These are phyloP conservation scores for Letharia columbiana DNA, from an alignment of 495 filamentous ascomycete species.

Conservation along the genomic window DNA sequence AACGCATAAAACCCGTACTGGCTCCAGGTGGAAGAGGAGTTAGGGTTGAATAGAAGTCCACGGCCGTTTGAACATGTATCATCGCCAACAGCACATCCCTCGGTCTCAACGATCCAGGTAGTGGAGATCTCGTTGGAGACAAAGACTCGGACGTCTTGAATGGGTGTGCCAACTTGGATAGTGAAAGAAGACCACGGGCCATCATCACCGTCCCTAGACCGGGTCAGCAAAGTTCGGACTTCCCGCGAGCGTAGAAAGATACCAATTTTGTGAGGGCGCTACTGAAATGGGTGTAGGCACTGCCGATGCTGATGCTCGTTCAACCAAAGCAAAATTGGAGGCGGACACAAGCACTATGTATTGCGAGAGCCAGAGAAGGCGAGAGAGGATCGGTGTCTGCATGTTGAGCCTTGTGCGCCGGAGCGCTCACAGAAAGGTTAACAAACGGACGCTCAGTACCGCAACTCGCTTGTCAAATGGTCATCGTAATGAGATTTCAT, in stretches of 20 bases:
- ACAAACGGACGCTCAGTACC: constrained; percentile 3
- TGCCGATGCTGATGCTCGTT: constrained; percentile 11
- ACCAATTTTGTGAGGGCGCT: constrained; percentile 23
- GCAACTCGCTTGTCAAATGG: constrained; percentile 1
- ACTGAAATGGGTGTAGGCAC: constrained; percentile 19
- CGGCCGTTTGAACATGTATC: constrained; percentile 35
- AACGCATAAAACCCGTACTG: constrained; percentile 33
- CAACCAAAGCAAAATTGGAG: constrained; percentile 1
- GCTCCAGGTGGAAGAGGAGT: constrained; percentile 41
- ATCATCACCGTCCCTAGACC: constrained; percentile 43
- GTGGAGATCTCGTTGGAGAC: constrained; percentile 39
- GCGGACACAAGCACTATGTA: neutral
- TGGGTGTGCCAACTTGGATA: constrained; percentile 41
- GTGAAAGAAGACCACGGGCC: constrained; percentile 47
- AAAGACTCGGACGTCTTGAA: constrained; percentile 39
- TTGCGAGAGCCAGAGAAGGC: constrained; percentile 10
- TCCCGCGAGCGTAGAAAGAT: neutral
- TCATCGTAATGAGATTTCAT: constrained; percentile 1
- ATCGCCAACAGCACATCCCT: constrained; percentile 26
- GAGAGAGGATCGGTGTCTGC: neutral
- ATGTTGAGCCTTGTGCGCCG: neutral
- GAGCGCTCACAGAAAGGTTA: neutral
- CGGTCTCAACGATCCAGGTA: constrained; percentile 35
- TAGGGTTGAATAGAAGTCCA: constrained; percentile 42
- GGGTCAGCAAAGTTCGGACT: neutral